Conservation (phyloP, 2,329 filamentous ascomycete genomes). For the Paramyrothecium roridum region DNA sequence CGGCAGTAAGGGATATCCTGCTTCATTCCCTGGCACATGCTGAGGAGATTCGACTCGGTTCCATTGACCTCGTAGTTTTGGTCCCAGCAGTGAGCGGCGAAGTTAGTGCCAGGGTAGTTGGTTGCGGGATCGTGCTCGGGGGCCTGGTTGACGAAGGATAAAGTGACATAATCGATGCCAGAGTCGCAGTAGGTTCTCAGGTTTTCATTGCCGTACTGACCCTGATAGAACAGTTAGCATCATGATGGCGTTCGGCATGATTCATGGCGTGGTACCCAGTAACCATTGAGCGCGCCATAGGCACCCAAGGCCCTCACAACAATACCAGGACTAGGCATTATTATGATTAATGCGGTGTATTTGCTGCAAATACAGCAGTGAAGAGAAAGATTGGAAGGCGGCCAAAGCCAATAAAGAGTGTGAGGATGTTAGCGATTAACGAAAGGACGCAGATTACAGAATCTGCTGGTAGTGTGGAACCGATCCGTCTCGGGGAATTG, state of each 20-base stretch:
- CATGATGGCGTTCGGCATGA: neutral
- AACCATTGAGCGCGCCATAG: conserved; percentile 19
- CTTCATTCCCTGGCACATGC: conserved; percentile 23
- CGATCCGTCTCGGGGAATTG: neutral
- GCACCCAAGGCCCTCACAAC: conserved; percentile 4
- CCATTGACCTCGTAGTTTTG: conserved; percentile 11
- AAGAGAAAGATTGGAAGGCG: conserved; percentile 15
- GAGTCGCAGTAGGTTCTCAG: conserved; percentile 20
- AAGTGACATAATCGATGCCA: conserved; percentile 22
- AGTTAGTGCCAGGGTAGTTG: conserved; percentile 22
- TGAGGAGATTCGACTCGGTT: conserved; percentile 17
- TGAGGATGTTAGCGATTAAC: conserved; percentile 11
- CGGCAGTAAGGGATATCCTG: conserved; percentile 27
- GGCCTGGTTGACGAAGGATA: conserved; percentile 22
- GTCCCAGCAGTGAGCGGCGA: conserved; percentile 23
- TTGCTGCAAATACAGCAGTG: neutral
- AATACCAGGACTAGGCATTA: conserved; percentile 10
- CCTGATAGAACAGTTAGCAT: neutral
- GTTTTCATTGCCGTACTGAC: conserved; percentile 13
- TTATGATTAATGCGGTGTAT: neutral
- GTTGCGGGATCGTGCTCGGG: conserved; percentile 17
- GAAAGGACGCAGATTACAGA: conserved; percentile 16
- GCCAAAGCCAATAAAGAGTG: conserved; percentile 20
- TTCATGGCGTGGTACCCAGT: conserved; percentile 15
- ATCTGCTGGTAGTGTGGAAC: neutral